Conservation (phyloP, 1,139 yeast genomes). For the Candida sp. region DNA sequence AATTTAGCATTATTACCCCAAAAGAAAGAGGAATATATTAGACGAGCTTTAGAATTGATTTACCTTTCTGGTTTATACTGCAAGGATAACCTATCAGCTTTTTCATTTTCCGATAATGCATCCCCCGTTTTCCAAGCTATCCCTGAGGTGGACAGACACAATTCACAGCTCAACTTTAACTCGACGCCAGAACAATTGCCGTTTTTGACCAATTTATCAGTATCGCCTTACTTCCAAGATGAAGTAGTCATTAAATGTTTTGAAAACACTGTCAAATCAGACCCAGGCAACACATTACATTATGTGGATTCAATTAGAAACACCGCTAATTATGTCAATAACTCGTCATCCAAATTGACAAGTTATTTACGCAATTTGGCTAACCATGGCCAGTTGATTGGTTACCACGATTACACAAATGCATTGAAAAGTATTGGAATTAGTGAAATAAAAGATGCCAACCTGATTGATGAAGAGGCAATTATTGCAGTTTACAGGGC, state of each 20-base stretch:
- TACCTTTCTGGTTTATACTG: constrained; percentile 33
- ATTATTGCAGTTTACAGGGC: constrained; percentile 46
- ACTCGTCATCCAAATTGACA: constrained; percentile 22
- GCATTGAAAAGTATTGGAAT: constrained; percentile 58
- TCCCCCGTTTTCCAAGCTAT: constrained; percentile 31
- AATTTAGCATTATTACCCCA: constrained; percentile 25
- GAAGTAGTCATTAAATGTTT: constrained; percentile 60
- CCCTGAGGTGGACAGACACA: constrained; percentile 43
- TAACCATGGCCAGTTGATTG: constrained; percentile 54
- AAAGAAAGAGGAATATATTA: constrained; percentile 43
- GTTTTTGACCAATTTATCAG: constrained; percentile 53
- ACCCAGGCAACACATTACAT: constrained; percentile 49
- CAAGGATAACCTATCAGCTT: constrained; percentile 20
- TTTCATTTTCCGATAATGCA: constrained; percentile 37
- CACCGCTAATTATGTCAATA: constrained; percentile 9
- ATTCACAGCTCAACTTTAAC: constrained; percentile 14
- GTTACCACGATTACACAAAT: constrained; percentile 54
- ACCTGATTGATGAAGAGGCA: constrained; percentile 35
- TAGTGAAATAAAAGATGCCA: constrained; percentile 20
- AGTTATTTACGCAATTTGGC: constrained; percentile 50
- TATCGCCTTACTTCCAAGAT: constrained; percentile 57
- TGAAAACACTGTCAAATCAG: constrained; percentile 50
- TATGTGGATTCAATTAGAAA: constrained; percentile 63
- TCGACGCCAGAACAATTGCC: constrained; percentile 22
- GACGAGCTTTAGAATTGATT: constrained; percentile 48